These are phyloP conservation scores for Thymus mandschuricus DNA, from an alignment of 257 asterid genomes.

Conservation along the genomic window DNA sequence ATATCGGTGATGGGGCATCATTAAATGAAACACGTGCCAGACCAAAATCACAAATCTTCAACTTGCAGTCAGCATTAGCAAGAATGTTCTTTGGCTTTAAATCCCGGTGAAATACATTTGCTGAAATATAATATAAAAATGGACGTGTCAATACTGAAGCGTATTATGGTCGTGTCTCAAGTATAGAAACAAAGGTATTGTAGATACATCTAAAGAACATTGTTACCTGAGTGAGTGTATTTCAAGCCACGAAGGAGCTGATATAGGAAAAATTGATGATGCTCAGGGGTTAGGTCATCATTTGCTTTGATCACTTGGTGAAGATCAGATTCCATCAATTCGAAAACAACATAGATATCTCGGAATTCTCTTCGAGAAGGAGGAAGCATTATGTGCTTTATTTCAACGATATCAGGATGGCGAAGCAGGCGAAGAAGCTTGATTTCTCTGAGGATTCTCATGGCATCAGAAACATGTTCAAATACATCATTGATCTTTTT, in stretches of 20 bases:
- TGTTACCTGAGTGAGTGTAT: conserved; percentile 78
- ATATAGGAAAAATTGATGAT: conserved; percentile 85
- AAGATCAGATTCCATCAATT: conserved; percentile 96
- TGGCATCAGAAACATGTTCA: conserved; percentile 97
- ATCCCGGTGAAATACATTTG: conserved; percentile 93
- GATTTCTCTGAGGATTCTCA: conserved; percentile 90
- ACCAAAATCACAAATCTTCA: conserved; percentile 98
- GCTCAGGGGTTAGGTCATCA: conserved; percentile 90
- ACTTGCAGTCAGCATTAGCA: conserved; percentile 95
- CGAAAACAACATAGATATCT: conserved; percentile 89
- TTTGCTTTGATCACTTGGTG: conserved; percentile 98
- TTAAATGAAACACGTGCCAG: conserved; percentile 95
- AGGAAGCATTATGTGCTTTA: conserved; percentile 96
- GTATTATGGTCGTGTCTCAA: not conserved
- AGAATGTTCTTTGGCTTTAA: conserved; percentile 94
- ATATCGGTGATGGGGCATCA: conserved; percentile 96
- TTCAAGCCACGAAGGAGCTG: conserved; percentile 96
- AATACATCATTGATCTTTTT: conserved; percentile 95
- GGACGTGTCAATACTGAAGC: conserved; percentile 27
- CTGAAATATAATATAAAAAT: conserved; percentile 43
- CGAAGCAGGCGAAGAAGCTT: conserved; percentile 90
- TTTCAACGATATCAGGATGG: conserved; percentile 94
- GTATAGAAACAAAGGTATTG: conserved; percentile 1
- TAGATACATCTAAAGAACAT: conserved; percentile 13
- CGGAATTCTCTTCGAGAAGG: conserved; percentile 94